Evolutionary conservation across 1,284 basidiomycete species (phyloP), one percentile per base, ranked within the genome.

Genomic region (Malassezia restricta): DNA sequence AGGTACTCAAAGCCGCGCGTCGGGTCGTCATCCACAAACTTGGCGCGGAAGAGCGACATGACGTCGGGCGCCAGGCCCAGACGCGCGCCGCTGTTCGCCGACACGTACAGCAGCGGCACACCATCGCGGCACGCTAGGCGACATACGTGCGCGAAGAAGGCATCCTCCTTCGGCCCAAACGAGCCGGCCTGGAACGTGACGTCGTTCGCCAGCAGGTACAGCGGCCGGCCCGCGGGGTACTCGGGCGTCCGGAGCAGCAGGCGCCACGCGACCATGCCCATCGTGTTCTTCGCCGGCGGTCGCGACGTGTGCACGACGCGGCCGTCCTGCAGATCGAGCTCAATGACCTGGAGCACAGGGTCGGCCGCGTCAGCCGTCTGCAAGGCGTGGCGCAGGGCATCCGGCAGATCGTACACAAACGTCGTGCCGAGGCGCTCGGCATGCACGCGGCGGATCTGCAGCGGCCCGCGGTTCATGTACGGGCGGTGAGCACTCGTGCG

Each of bases 101-200:
- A 98, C 43, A 98, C 82, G 76, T 98, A 98, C 64, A 98, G 85
- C 43, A 92, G 85, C 49, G 92, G 92, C 30, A 94, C 76, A 51
- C 92, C 91, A 35, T 81, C 81, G 50, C 83, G 77, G 47, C 91
- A 86, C 43, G 92, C 92, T 66, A 94, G 88, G 73, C 91, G 84
- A 6, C 91, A 91, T 42, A 87, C 91, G 57, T 86, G 84, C 76
- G 83, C 91, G 79, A 98, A 98, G 82, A 86, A 96, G 58, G 87
- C 84, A 76, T 98, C 94, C 75, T 99, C 94, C 7, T 78, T 73
- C 37, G 94, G 94, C 50, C 92, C 94, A 74, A 99, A 99, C 9
- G 92, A 96, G 62, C 94, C 94, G 58, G 95, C 96, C 77, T 89
- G 92, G 79, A 83, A 92, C 17, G 94, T 99, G 76, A 98, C 98